Base-by-base conservation (phyloP, 345 rosid genomes). In the Arabis hirsuta region DNA sequence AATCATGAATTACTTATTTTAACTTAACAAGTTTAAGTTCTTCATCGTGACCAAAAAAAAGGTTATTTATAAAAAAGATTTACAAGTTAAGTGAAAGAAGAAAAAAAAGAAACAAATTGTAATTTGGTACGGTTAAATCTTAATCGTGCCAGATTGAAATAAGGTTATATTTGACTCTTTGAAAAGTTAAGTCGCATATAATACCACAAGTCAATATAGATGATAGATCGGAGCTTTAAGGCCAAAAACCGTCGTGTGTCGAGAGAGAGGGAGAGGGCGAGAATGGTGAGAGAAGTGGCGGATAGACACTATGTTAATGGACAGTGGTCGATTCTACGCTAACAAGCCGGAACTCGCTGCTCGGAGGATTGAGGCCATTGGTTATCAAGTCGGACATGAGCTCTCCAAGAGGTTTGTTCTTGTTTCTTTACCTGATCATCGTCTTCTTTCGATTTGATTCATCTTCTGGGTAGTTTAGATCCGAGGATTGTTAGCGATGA, bases 301-400 rank as follows among this genome's bases (percentile, higher is more conserved):
- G 98, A 90, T 95, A 0, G 97, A 95, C 72, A 77, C 87, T 58
- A 80, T 95, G 53, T 81, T 95, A 12, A 92, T 83, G 16, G 90
- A 87, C 65, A 87, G 90, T 79, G 88, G 81, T 62, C 88, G 90
- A 12, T 92, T 96, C 82, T 90, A 90, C 73, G 85, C 88, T 55
- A 88, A 80, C 58, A 96, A 88, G 73, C 94, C 96, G 16, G 97
- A 96, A 45, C 91, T 96, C 62, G 97, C 98, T n/a, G 99, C 97
- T 36, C 96, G 97, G 31, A 84, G 99, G 73, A 96, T 96, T 86
- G 98, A 96, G 72, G 92, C 98, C 70, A 96, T 96, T 55, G 99
- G 99, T 67, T 96, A 87, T 65, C 99, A 96, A 80, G 98, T 96
- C 80, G 99, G 99, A 66, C 96, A 90, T 73, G 98, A 96, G 91